Conservation (phyloP, 306 rosid species). For the Cucumis cinereus region DNA sequence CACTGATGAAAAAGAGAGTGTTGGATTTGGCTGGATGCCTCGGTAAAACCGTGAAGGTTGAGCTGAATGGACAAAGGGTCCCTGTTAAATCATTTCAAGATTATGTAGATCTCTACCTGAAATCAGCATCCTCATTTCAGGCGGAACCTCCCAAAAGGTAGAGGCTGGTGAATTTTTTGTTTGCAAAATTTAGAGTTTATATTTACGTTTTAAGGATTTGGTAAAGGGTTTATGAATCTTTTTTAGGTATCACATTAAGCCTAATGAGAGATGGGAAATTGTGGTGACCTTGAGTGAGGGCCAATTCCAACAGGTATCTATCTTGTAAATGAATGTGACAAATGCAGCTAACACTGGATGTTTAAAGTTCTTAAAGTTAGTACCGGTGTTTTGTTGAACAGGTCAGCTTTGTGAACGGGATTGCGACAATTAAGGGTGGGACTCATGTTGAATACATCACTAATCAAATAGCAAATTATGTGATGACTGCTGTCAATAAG, state of each 20-base stretch:
- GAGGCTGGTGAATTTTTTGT: neutral
- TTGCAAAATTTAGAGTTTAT: neutral
- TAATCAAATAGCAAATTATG: constrained; percentile 59
- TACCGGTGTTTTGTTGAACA: constrained; percentile 13
- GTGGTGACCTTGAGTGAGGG: constrained; percentile 83
- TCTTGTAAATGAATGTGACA: neutral
- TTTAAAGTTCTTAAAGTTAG: neutral
- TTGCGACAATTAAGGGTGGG: constrained; percentile 88
- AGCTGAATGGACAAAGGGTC: constrained; percentile 47
- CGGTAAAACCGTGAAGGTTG: constrained; percentile 84
- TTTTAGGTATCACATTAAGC: constrained; percentile 47
- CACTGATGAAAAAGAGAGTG: constrained; percentile 84
- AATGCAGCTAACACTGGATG: neutral
- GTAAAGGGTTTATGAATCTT: neutral
- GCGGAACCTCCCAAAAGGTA: constrained; percentile 57
- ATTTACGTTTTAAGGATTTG: neutral
- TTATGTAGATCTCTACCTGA: constrained; percentile 71
- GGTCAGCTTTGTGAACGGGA: constrained; percentile 88
- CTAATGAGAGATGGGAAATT: constrained; percentile 89
- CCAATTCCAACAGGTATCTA: constrained; percentile 77
- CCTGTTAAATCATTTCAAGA: constrained; percentile 59
- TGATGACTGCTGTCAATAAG: constrained; percentile 75
- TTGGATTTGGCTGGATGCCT: constrained; percentile 91
- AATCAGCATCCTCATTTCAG: constrained; percentile 39
- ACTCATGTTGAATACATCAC: constrained; percentile 84